Base-by-base conservation (phyloP, 2,329 filamentous ascomycete genomes). In the Phoma herbarum region DNA sequence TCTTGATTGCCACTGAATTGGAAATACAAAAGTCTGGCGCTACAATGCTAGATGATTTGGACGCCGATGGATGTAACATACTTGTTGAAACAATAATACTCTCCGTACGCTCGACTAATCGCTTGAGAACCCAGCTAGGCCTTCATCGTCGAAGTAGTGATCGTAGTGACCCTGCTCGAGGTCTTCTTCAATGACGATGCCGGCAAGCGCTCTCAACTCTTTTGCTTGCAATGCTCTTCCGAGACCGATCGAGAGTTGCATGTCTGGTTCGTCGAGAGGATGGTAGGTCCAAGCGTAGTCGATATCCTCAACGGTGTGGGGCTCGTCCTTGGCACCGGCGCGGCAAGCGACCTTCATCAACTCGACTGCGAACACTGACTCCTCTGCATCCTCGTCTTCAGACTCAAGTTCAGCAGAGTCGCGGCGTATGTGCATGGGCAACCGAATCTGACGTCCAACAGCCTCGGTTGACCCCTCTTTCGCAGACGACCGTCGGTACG, bases 171-270 rank as follows among this genome's bases (percentile, higher is more conserved):
- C 62, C 29, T 57, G 54, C 35, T 66, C 56, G 23, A 57, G 52
- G 23, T 65, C 60, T 16, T 69, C 64, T 9, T 68, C 63, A n/a
- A 51, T 48, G 28, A 56, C 51, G 2, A 71, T 67, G 4, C 65
- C 66, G 33, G 64, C 63, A n/a, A 72, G 49, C 5, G 48, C 59
- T 46, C 62, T 63, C 20, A 70, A 37, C 28, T 74, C 71, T 9
- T 41, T 59, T 5, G 54, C 51, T 11, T 60, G 48, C 31, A 74
- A n/a, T 2, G 52, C 29, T 43, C 66, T 67, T 0, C 71, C 71
- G 12, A 75, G 37, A 0, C 73, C 72, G 45, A 75, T 69, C 12
- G 71, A 70, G 2, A 75, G 61, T 45, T 74, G 71, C 35, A 65
- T 42, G 6, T 69, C 68, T 2, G 54, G 55, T 18, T 65, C 63